Conservation (phyloP, 345 rosid genomes). For the Bretschneidera sinensis region DNA sequence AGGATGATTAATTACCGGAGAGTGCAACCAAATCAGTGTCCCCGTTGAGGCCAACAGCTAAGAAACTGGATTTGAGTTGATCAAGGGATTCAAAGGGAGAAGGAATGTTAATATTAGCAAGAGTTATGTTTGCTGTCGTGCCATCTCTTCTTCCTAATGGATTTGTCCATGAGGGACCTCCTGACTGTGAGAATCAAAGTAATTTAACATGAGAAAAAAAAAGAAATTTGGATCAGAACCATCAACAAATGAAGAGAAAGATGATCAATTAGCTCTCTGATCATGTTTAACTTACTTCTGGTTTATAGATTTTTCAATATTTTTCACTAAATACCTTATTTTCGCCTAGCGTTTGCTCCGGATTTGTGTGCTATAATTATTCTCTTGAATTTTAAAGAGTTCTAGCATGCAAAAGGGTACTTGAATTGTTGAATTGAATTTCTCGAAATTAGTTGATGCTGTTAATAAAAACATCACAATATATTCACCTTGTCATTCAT, state of each 20-base stretch:
- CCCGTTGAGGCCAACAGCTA: constrained; percentile 8
- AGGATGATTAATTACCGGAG: constrained; percentile 10
- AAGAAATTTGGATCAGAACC: too few species aligned
- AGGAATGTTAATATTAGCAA: constrained; percentile 6
- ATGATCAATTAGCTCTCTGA: too few species aligned
- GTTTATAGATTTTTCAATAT: not conserved
- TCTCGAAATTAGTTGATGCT: too few species aligned
- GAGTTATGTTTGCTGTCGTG: constrained; percentile 10
- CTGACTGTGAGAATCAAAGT: constrained; percentile 11
- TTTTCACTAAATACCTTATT: not conserved
- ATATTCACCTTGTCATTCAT: too few species aligned
- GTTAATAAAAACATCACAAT: too few species aligned
- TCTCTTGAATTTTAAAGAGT: too few species aligned
- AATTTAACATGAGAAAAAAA: not conserved
- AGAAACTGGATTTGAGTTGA: not conserved
- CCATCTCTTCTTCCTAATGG: constrained; percentile 17
- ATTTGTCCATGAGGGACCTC: constrained; percentile 17
- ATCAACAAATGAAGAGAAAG: too few species aligned
- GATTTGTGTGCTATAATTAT: too few species aligned
- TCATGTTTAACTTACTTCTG: too few species aligned
- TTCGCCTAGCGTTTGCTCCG: too few species aligned
- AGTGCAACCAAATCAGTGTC: constrained; percentile 12
- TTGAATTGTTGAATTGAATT: too few species aligned
- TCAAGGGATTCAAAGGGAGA: not conserved
- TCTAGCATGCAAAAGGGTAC: too few species aligned